Evolutionary conservation across 2,329 filamentous ascomycete species (phyloP).

Genomic region (Aspergillus floridensis): DNA sequence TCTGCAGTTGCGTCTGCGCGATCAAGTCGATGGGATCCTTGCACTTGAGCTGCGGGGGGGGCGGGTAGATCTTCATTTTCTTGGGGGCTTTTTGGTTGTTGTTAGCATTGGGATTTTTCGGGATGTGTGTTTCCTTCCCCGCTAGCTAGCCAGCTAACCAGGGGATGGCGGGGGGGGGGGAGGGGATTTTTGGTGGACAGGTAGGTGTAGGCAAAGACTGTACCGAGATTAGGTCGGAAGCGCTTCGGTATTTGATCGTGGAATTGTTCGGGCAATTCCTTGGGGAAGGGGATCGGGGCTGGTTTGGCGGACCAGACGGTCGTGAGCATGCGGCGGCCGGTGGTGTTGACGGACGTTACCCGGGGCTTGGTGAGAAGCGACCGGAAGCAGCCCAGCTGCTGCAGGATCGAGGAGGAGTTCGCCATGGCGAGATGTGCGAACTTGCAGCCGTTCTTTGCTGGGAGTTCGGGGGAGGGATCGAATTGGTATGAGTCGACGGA

Average conservation of each 20-base stretch:
- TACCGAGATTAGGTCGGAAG: conserved; percentile 40
- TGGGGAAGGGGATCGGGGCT: conserved; percentile 40
- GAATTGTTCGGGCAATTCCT: conserved; percentile 42
- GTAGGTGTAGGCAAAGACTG: conserved; percentile 1
- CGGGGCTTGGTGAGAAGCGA: conserved; percentile 50
- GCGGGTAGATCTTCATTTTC: conserved; percentile 55
- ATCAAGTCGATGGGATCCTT: conserved; percentile 67
- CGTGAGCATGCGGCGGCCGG: conserved; percentile 49
- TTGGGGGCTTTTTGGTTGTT: conserved; percentile 37
- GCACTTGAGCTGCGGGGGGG: conserved; percentile 39
- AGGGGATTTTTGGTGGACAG: neutral
- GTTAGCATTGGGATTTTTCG: neutral
- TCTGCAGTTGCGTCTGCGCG: conserved; percentile 64
- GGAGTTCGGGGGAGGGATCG: conserved; percentile 9
- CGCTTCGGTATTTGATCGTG: conserved; percentile 42
- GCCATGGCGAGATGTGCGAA: conserved; percentile 54
- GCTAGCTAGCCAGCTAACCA: no score
- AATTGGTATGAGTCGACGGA: conserved; percentile 12
- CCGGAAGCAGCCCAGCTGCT: conserved; percentile 71
- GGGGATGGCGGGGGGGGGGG: no score
- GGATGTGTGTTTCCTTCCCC: neutral
- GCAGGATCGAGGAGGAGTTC: conserved; percentile 54
- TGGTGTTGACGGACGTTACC: conserved; percentile 47
- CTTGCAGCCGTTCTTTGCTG: conserved; percentile 11
- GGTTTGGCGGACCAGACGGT: conserved; percentile 48